Conservation (phyloP, 495 filamentous ascomycete species). For the Penicillium crystallinum region DNA sequence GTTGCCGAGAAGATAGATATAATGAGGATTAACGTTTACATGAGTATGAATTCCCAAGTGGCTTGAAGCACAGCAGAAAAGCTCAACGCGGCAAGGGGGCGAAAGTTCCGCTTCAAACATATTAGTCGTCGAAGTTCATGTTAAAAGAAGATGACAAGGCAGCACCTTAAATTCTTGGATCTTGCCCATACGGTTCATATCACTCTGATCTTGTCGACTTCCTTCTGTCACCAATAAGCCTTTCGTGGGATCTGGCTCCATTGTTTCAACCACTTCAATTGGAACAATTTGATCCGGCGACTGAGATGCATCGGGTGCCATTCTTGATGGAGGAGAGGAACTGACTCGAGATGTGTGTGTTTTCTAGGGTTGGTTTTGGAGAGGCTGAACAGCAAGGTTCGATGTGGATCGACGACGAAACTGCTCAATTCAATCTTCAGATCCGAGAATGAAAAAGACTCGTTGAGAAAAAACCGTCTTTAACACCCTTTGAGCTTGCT, state of each 20-base stretch:
- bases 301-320: background rate
- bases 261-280: background rate
- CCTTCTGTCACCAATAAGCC: background rate
- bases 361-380: background rate
- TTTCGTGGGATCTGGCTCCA: background rate
- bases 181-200: conserved; percentile 19
- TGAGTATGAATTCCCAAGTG: conserved; percentile 22
- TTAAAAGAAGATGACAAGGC: background rate
- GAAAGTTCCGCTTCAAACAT: conserved; percentile 11
- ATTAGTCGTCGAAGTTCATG: background rate
- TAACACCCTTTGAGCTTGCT: too few species aligned
- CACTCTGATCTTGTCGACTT: background rate
- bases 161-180: conserved; percentile 13
- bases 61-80: conserved; percentile 21
- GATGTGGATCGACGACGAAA: background rate
- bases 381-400: background rate
- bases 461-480: too few species aligned
- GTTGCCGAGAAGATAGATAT: background rate
- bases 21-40: conserved; percentile 1
- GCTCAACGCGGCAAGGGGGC: conserved; percentile 20
- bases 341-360: background rate
- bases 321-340: background rate
- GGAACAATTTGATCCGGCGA: background rate
- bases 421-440: too few species aligned
- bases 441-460: too few species aligned